phyloP scores from a whole-genome alignment of 345 rosid species.

The Bruguiera gymnorhiza region DNA sequence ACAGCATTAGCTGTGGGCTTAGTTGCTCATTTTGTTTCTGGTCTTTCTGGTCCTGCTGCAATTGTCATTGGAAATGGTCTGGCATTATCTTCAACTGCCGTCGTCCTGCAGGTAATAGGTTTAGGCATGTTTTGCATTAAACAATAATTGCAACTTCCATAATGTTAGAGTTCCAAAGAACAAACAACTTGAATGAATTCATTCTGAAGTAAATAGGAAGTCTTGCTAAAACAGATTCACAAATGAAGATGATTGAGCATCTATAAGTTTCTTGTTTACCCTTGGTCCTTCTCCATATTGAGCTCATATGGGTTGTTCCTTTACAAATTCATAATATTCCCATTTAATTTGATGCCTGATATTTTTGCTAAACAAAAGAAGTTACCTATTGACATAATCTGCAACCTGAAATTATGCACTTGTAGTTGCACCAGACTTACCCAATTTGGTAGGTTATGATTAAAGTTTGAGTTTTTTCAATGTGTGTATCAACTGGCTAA shows the following conservation, averaged over 20 bases:
- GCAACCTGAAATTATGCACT: background rate
- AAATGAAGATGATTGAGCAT: background rate
- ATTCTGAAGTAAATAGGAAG: constrained; percentile 2
- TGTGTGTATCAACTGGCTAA: background rate
- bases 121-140: constrained; percentile 15
- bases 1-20: constrained; percentile 88
- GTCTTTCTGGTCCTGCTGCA: constrained; percentile 88
- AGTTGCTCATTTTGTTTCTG: constrained; percentile 71
- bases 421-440: background rate
- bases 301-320: background rate
- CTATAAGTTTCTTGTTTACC: background rate
- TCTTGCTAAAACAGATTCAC: constrained; percentile 19
- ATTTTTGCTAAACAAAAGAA: background rate
- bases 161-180: background rate
- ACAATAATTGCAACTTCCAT: background rate
- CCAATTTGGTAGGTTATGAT: no score
- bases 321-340: background rate
- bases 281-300: background rate
- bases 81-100: constrained; percentile 97
- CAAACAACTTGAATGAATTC: background rate
- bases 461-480: background rate
- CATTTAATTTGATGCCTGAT: background rate
- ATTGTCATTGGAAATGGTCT: constrained; percentile 97
- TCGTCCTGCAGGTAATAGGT: constrained; percentile 77
- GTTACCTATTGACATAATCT: constrained; percentile 1